These are phyloP conservation scores for Neotropicomus parvogracilis DNA, from an alignment of 1,284 basidiomycete species.

Conservation along the genomic window DNA sequence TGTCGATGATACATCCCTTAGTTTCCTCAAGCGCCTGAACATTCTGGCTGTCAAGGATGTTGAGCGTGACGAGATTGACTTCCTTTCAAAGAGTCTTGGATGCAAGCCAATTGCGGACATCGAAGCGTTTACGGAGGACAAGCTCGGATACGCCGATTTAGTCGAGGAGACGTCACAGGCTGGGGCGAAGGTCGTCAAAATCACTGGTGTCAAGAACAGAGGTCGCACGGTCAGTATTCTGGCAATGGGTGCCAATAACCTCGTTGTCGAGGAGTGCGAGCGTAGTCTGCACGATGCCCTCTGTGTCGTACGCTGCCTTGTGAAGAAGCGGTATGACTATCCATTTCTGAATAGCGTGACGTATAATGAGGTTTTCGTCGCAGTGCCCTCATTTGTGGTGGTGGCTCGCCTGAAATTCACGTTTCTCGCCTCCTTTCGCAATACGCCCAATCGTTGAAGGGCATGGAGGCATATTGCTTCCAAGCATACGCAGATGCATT, in stretches of 20 bases:
- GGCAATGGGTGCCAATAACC: conserved; percentile 90
- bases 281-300: conserved; percentile 97
- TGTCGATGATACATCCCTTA: conserved; percentile 97
- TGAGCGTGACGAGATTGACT: conserved; percentile 98
- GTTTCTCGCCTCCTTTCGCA: conserved; percentile 92
- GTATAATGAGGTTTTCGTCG: conserved; percentile 9
- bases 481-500: conserved; percentile 97
- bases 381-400: conserved; percentile 94
- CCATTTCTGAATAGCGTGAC: background rate
- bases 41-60: conserved; percentile 98
- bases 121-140: conserved; percentile 98
- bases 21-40: conserved; percentile 96
- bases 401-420: conserved; percentile 98
- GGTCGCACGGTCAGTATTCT: conserved; percentile 95
- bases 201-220: conserved; percentile 93
- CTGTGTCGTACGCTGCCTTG: conserved; percentile 96
- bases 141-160: conserved; percentile 93
- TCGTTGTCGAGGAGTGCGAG: conserved; percentile 97
- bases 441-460: conserved; percentile 91
- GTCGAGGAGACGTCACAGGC: conserved; percentile 87
- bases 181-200: conserved; percentile 90
- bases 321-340: conserved; percentile 79
- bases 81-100: conserved; percentile 91
- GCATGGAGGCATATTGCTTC: conserved; percentile 99
- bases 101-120: conserved; percentile 98